A percentile compares a stretch with the other conserved stretches of the same genome.
Conservation (phyloP, 78 protist species). For the Dictyostelium firmibasis region DNA sequence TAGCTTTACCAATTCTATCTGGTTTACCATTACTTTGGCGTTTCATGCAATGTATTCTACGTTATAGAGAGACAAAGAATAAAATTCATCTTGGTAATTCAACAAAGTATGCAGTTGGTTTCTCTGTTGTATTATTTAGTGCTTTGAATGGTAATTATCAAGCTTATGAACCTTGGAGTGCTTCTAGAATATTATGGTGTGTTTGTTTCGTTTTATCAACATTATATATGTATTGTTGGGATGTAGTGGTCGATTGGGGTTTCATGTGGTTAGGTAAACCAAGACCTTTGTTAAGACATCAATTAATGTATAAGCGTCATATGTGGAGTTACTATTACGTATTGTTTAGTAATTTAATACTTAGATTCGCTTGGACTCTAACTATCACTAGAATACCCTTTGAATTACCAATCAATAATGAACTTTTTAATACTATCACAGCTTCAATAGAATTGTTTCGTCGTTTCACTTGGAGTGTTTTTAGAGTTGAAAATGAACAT, state of each 20-base stretch:
- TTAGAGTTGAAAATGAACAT: constrained; percentile 58
- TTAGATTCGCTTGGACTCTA: constrained; percentile 75
- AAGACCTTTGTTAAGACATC: constrained; percentile 54
- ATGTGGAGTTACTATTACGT: constrained; percentile 58
- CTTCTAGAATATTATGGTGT: constrained; percentile 62
- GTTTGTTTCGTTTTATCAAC: constrained; percentile 61
- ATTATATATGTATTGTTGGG: constrained; percentile 73
- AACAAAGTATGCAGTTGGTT: constrained; percentile 77
- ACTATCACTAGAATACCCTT: constrained; percentile 39
- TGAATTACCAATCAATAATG: constrained; percentile 50
- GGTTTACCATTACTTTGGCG: constrained; percentile 70
- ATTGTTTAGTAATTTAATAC: constrained; percentile 34
- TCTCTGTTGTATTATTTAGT: constrained; percentile 54
- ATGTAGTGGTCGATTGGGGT: constrained; percentile 75
- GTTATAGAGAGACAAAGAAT: constrained; percentile 11
- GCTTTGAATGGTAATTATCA: constrained; percentile 68
- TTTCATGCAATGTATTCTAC: constrained; percentile 53
- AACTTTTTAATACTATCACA: constrained; percentile 40
- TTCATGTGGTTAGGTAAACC: constrained; percentile 59
- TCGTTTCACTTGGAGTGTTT: constrained; percentile 52
- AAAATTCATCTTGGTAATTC: constrained; percentile 58
- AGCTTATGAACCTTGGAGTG: constrained; percentile 68
- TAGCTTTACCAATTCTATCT: constrained; percentile 65
- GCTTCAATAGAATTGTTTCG: constrained; percentile 37
- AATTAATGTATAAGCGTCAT: constrained; percentile 39